Percentiles rank a stretch among this genome's conserved stretches.
Evolutionary conservation across 2,329 filamentous ascomycete genomes (phyloP).

Genomic region (Exophiala alcalophila): DNA sequence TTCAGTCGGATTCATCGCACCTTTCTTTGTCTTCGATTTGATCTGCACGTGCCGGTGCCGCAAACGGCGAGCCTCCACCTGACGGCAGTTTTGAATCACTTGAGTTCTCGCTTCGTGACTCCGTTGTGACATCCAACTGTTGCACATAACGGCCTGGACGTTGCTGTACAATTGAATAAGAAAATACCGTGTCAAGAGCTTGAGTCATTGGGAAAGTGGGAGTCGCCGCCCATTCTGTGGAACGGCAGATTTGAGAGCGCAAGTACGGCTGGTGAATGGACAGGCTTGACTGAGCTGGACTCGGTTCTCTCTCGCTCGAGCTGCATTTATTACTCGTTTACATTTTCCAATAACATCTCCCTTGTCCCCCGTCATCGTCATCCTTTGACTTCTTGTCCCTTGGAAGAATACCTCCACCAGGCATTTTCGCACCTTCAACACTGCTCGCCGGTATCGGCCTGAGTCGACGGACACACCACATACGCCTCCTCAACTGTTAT

Average conservation of each 20-base stretch:
- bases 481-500: conserved; percentile 11
- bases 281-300: conserved; percentile 13
- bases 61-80: conserved; percentile 12
- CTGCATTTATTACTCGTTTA: conserved; percentile 22
- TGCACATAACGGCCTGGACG: too few relatives aligned
- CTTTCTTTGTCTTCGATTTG: conserved; percentile 11
- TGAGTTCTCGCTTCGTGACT: neutral
- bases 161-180: conserved; percentile 4
- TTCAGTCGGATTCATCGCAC: neutral
- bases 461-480: conserved; percentile 1
- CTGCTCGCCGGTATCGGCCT: conserved; percentile 6
- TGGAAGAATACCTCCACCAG: conserved; percentile 15
- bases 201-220: conserved; percentile 9
- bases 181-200: conserved; percentile 10
- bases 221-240: conserved; percentile 7
- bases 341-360: conserved; percentile 22
- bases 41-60: conserved; percentile 4
- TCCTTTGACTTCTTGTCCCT: conserved; percentile 20
- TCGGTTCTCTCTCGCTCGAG: conserved; percentile 9
- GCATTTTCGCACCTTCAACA: conserved; percentile 8
- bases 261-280: conserved; percentile 18
- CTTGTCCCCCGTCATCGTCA: conserved; percentile 13
- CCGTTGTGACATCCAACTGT: too few relatives aligned
- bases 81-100: conserved; percentile 3
- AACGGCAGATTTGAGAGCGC: conserved; percentile 16